Percentiles rank a stretch among this genome's conserved stretches.
phyloP scores from a whole-genome alignment of 371 early-diverging fungal species.

The Dinochytrium kinnereticum region DNA sequence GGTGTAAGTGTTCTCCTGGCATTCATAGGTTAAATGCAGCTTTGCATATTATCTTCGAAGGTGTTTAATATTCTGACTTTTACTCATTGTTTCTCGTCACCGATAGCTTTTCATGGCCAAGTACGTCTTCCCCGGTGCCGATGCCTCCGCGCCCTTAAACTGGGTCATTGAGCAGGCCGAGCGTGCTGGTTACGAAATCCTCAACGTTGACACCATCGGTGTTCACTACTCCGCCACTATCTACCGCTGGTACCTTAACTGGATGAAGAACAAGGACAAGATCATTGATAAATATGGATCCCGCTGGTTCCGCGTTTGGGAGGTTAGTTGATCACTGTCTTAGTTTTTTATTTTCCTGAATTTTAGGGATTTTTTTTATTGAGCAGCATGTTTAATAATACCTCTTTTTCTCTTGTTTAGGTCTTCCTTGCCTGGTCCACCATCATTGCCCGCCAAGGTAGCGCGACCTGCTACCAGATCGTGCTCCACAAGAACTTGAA shows the following conservation, averaged over 20 bases:
- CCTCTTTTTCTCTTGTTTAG: slow-evolving; percentile 53
- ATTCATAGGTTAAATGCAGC: too few relatives aligned
- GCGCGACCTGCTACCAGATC: slow-evolving; percentile 95
- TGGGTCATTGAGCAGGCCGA: slow-evolving; percentile 89
- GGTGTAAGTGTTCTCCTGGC: slow-evolving; percentile 58
- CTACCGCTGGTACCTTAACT: slow-evolving; percentile 95
- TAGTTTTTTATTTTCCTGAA: background rate
- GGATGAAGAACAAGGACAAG: slow-evolving; percentile 89
- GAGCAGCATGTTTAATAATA: too few relatives aligned
- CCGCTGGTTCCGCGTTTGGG: slow-evolving; percentile 68
- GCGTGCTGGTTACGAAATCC: slow-evolving; percentile 90
- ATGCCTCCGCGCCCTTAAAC: slow-evolving; percentile 93
- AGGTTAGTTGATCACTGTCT: slow-evolving; percentile 41
- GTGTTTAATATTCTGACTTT: too few relatives aligned
- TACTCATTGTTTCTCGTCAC: background rate
- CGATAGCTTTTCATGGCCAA: slow-evolving; percentile 90
- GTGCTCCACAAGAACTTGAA: slow-evolving; percentile 96
- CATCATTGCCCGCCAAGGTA: slow-evolving; percentile 93
- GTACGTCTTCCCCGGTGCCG: slow-evolving; percentile 98
- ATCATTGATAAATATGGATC: slow-evolving; percentile 86
- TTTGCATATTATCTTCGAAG: too few relatives aligned
- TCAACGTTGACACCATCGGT: slow-evolving; percentile 88
- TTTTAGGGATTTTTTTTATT: background rate
- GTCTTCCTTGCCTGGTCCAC: slow-evolving; percentile 96
- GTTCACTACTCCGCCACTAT: slow-evolving; percentile 97